Evolutionary conservation across 2,329 filamentous ascomycete genomes (phyloP).

Genomic region (Curvularia sp.): DNA sequence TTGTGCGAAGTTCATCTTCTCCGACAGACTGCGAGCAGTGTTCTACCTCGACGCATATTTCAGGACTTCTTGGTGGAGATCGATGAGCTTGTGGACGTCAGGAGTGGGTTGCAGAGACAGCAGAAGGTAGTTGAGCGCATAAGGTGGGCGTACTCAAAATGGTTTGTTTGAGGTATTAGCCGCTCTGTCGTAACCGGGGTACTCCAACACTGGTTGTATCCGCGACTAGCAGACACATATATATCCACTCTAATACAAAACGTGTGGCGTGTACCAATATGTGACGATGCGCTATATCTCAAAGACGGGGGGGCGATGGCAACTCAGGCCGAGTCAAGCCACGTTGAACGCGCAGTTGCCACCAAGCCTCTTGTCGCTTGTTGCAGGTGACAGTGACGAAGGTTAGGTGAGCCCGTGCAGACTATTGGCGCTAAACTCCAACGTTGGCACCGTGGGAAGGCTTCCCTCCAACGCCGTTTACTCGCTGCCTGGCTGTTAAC

Average conservation of each 20-base stretch:
- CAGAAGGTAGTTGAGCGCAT: constrained; percentile 81
- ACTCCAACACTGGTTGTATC: background rate
- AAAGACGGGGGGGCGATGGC: background rate
- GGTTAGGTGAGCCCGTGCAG: constrained; percentile 19
- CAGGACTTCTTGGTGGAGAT: constrained; percentile 90
- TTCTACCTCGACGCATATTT: constrained; percentile 77
- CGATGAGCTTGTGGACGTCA: constrained; percentile 81
- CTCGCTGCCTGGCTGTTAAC: constrained; percentile 17
- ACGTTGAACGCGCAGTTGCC: constrained; percentile 12
- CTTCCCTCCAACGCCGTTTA: constrained; percentile 18
- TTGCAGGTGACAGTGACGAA: constrained; percentile 17
- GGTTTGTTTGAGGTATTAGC: constrained; percentile 56
- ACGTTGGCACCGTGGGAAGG: constrained; percentile 19
- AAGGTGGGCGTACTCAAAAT: constrained; percentile 87
- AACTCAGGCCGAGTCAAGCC: constrained; percentile 7
- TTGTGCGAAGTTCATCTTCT: constrained; percentile 89
- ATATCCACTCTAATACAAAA: constrained; percentile 5
- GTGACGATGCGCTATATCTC: constrained; percentile 1
- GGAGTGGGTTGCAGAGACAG: constrained; percentile 78
- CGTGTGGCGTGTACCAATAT: background rate
- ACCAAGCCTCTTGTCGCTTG: constrained; percentile 11
- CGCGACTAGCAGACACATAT: constrained; percentile 2
- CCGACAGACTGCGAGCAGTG: constrained; percentile 68
- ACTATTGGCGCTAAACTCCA: constrained; percentile 21
- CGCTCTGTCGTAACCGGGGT: background rate